A percentile compares a stretch with the other conserved stretches of the same genome.
Evolutionary conservation across 106 monocot genomes (phyloP).

Genomic region (Narthecium ossifragum): DNA sequence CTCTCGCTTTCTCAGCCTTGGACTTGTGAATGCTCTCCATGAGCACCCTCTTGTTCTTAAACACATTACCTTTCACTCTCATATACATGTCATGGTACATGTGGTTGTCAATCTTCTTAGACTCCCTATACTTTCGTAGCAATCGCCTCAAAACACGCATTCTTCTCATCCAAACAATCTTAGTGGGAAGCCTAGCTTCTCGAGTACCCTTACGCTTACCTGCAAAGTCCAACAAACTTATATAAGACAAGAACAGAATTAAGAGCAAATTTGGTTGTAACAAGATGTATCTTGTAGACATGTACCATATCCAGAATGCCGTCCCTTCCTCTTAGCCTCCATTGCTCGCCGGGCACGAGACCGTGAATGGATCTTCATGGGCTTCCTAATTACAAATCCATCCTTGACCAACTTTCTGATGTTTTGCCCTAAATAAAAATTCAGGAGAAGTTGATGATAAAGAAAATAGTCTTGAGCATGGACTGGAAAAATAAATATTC

Average conservation of each 20-base stretch:
- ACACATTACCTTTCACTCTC: slow-evolving; percentile 45
- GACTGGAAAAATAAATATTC: too few relatives aligned
- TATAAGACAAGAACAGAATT: neutral
- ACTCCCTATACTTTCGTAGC: slow-evolving; percentile 29
- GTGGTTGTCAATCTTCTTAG: slow-evolving; percentile 42
- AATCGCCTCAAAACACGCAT: slow-evolving; percentile 37
- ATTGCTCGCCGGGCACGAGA: slow-evolving; percentile 27
- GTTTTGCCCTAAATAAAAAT: slow-evolving; percentile 25
- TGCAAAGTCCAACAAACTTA: slow-evolving; percentile 1
- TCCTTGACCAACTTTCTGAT: slow-evolving; percentile 37
- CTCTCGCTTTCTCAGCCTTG: slow-evolving; percentile 35
- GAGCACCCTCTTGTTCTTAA: slow-evolving; percentile 39
- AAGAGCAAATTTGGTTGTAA: neutral
- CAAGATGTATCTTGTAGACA: too few relatives aligned
- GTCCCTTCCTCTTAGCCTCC: slow-evolving; percentile 45
- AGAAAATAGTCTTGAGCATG: too few relatives aligned
- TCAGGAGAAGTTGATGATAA: too few relatives aligned
- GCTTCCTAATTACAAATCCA: slow-evolving; percentile 38
- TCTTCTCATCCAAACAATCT: slow-evolving; percentile 49
- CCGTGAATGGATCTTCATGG: slow-evolving; percentile 35
- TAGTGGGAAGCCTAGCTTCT: slow-evolving; percentile 54
- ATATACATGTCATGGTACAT: slow-evolving; percentile 46
- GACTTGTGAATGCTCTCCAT: slow-evolving; percentile 48
- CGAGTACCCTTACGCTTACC: slow-evolving; percentile 54
- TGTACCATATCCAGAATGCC: slow-evolving; percentile 58